A percentile compares a stretch with the other conserved stretches of the same genome.
phyloP scores from a whole-genome alignment of 208 protist genomes.

The Porcisia hertigi region DNA sequence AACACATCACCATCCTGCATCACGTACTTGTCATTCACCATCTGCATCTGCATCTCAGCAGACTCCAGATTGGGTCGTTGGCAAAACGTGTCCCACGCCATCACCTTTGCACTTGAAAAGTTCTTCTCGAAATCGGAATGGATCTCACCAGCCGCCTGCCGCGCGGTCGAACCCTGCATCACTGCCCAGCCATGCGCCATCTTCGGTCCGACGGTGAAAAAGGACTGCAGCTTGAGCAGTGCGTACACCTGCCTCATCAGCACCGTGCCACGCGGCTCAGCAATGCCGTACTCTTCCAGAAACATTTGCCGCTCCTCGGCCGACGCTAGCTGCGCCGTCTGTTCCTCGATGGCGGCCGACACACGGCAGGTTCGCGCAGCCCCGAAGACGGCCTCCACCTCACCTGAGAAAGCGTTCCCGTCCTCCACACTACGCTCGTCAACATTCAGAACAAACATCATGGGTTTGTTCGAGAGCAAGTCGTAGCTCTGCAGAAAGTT shows the following conservation, averaged over 20 bases:
- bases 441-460: slow-evolving; percentile 88
- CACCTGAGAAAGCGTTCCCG: slow-evolving; percentile 56
- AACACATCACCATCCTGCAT: slow-evolving; percentile 88
- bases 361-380: slow-evolving; percentile 61
- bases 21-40: slow-evolving; percentile 57
- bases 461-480: slow-evolving; percentile 80
- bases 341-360: slow-evolving; percentile 78
- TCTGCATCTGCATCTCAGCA: slow-evolving; percentile 78
- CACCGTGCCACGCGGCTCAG: slow-evolving; percentile 61
- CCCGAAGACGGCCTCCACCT: slow-evolving; percentile 67
- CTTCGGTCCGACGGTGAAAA: slow-evolving; percentile 88
- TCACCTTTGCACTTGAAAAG: slow-evolving; percentile 74
- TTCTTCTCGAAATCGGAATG: slow-evolving; percentile 85
- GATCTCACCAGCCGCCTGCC: slow-evolving; percentile 78
- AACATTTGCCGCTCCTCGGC: slow-evolving; percentile 78
- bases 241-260: slow-evolving; percentile 66
- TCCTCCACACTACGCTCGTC: slow-evolving; percentile 57
- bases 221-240: slow-evolving; percentile 72
- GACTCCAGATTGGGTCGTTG: slow-evolving; percentile 59
- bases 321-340: slow-evolving; percentile 64
- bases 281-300: slow-evolving; percentile 78
- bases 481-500: slow-evolving; percentile 54
- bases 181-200: slow-evolving; percentile 84
- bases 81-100: slow-evolving; percentile 64
- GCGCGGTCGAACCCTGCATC: slow-evolving; percentile 45